Conservation (phyloP, 768 basidiomycete genomes). For the Fistulinella prunicolor region DNA sequence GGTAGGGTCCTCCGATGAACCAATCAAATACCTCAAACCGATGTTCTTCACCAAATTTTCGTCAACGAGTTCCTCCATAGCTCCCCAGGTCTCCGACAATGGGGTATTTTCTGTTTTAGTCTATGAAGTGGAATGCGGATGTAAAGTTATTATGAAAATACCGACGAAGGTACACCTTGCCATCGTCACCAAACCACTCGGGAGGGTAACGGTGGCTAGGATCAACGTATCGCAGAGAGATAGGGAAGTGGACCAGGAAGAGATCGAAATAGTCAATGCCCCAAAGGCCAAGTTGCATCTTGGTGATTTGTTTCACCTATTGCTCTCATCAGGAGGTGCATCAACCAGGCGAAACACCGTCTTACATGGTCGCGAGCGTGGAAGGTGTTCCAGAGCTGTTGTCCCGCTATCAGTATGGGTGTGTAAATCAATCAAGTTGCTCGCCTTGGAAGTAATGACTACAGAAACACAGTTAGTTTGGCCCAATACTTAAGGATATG, state of each 20-base stretch:
- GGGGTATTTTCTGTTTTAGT: slow-evolving; percentile 53
- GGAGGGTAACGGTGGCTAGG: slow-evolving; percentile 74
- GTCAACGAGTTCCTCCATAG: slow-evolving; percentile 78
- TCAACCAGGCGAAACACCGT: background rate
- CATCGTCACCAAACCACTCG: slow-evolving; percentile 77
- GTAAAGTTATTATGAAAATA: slow-evolving; percentile 3
- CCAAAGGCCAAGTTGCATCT: slow-evolving; percentile 75
- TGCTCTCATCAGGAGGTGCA: background rate
- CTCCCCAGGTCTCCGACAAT: slow-evolving; percentile 80
- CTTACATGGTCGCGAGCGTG: slow-evolving; percentile 75
- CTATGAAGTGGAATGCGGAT: background rate
- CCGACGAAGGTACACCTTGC: slow-evolving; percentile 62
- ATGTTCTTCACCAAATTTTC: slow-evolving; percentile 72
- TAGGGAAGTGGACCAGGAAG: slow-evolving; percentile 83
- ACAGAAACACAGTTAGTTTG: slow-evolving; percentile 2
- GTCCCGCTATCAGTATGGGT: slow-evolving; percentile 4
- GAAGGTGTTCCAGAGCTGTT: slow-evolving; percentile 84
- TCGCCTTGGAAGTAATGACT: slow-evolving; percentile 84
- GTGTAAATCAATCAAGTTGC: slow-evolving; percentile 5
- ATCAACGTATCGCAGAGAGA: slow-evolving; percentile 78
- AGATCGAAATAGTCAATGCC: slow-evolving; percentile 83
- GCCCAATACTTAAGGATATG: background rate
- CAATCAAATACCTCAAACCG: slow-evolving; percentile 56
- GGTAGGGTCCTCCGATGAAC: background rate
- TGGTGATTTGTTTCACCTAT: slow-evolving; percentile 53